Conservation (phyloP, 139 green algal species). For the Picochlorum sp. region DNA sequence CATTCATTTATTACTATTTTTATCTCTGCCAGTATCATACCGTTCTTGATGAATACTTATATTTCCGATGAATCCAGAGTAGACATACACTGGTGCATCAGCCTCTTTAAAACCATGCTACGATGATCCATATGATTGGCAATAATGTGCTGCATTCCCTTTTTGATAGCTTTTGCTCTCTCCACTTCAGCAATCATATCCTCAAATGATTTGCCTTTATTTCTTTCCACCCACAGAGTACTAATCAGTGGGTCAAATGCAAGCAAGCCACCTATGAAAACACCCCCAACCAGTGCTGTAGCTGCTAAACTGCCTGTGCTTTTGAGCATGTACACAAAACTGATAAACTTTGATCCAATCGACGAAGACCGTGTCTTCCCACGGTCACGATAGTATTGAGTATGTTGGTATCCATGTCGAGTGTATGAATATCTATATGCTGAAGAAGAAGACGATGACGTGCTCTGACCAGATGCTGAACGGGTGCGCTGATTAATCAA, state of each 20-base stretch:
- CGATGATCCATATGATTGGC: no score
- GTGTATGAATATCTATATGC: background rate
- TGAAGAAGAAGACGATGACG: background rate
- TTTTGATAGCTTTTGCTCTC: background rate
- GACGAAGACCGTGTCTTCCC: background rate
- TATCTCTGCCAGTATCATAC: no score
- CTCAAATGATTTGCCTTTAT: constrained; percentile 13
- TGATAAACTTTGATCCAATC: background rate
- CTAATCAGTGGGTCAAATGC: constrained; percentile 3
- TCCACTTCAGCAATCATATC: constrained; percentile 3
- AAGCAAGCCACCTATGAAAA: constrained; percentile 6
- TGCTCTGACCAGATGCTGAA: background rate
- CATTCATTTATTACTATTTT: background rate
- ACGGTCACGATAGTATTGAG: background rate
- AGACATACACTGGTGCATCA: no score
- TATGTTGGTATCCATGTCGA: constrained; percentile 1
- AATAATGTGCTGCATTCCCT: background rate
- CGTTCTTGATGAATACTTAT: no score
- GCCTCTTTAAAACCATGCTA: no score
- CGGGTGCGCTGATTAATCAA: constrained; percentile 9
- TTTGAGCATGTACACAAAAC: background rate
- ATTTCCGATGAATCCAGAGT: no score
- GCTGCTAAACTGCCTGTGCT: constrained; percentile 1
- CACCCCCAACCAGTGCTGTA: constrained; percentile 1
- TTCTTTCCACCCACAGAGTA: background rate